Evolutionary conservation across 1,284 basidiomycete species (phyloP), one percentile per base, ranked within the genome.

Genomic region (Pisolithus thermaeus): DNA sequence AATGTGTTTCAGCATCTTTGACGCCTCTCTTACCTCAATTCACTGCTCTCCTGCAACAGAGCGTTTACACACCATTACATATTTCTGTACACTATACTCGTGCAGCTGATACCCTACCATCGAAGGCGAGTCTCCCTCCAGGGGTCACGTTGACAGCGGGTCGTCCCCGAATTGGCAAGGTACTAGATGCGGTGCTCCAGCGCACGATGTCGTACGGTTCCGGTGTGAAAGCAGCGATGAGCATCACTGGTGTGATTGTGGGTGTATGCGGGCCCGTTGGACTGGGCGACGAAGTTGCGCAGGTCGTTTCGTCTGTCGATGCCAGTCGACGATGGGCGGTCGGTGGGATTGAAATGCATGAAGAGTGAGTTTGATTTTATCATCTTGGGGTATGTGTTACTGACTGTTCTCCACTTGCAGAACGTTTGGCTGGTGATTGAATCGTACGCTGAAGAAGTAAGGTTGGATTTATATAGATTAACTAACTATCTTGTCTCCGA

Each of bases 311-410:
- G 4, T 66, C 61, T 6, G 68, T 89, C 39, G 79, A 80, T 53
- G 65, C 74, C 16, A 61, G 69, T 28, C 69, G 79, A 61, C 73
- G 79, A 59, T 75, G 77, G 61, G 76, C 79, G n/a, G 80, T 86
- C 37, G 87, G 87, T 18, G 87, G 87, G 22, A 76, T 90, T 48
- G 86, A 90, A 66, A 63, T 87, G 7, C 77, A 83, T 58, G 83
- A 87, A 65, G 87, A 90, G 85, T 64, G 32, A 47, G 62, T 64
- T 46, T 14, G 41, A 4, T 32, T 14, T 25, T n/a, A 4, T 30
- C 2, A 3, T 23, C 36, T 14, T 20, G 16, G 11, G n/a, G n/a
- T 6, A 20, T 18, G 27, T 11, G 12, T 18, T 8, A 16, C 30
- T 35, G 20, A 46, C 23, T 5, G 20, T 11, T 23, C n/a, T 3